A percentile compares a stretch with the other conserved stretches of the same genome.
These are phyloP conservation scores for Sorghum bicolor DNA, from an alignment of 176 grass and related monocot species.

Conservation along the genomic window Sorghum_bicolor_NCBIv3 NC_012872.2:4609501-4610000, in stretches of 20 bases:
- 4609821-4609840: conserved; percentile 83
- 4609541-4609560: neutral
- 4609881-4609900: conserved; percentile 51
- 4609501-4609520: conserved; percentile 30
- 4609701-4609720: conserved; percentile 21
- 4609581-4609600: conserved; percentile 52
- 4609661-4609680: conserved; percentile 70
- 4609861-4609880: conserved; percentile 82
- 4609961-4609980: neutral
- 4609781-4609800: neutral
- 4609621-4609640: conserved; percentile 77
- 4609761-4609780: neutral
- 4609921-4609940: neutral
- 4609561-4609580: neutral
- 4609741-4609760: neutral
- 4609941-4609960: neutral
- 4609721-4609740: neutral
- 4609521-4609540: neutral
- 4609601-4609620: conserved; percentile 71
- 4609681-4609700: conserved; percentile 14
- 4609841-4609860: conserved; percentile 68
- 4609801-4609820: neutral
- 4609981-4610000: neutral
- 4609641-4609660: conserved; percentile 90
- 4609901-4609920: conserved; percentile 38